These are phyloP conservation scores for Chimonanthus salicifolius DNA, from an alignment of 164 flowering plant species.

Conservation along the genomic window DNA sequence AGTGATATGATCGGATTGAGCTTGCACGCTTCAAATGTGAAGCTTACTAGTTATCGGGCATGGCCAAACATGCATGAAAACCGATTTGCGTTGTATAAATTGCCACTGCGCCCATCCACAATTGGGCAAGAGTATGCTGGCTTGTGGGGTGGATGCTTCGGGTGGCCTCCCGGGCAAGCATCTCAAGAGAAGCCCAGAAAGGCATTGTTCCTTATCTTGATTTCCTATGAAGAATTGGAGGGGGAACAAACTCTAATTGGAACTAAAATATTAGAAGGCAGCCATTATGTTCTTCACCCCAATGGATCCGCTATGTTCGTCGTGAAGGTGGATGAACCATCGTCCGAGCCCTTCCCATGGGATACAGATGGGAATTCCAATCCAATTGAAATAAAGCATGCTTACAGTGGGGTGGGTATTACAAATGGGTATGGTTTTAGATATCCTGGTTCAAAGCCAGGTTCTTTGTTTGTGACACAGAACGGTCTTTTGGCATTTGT, in stretches of 20 bases:
- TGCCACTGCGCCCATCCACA: constrained; percentile 43
- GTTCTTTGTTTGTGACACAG: constrained; percentile 67
- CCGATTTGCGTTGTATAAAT: constrained; percentile 79
- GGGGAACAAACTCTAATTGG: constrained; percentile 57
- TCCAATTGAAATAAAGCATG: constrained; percentile 37
- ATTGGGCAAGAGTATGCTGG: constrained; percentile 70
- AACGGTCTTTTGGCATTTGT: constrained; percentile 72
- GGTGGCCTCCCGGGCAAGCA: constrained; percentile 85
- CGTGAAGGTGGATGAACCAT: constrained; percentile 60
- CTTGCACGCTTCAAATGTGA: constrained; percentile 48
- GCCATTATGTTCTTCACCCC: constrained; percentile 87
- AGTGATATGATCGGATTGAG: constrained; percentile 59
- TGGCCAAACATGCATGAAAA: constrained; percentile 95
- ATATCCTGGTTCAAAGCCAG: constrained; percentile 95
- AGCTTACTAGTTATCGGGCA: constrained; percentile 64
- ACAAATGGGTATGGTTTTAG: constrained; percentile 90
- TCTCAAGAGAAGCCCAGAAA: constrained; percentile 77
- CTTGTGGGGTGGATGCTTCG: constrained; percentile 88
- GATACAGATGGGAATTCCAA: constrained; percentile 41
- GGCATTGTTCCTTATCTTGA: constrained; percentile 74
- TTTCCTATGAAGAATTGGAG: constrained; percentile 71
- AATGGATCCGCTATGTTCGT: constrained; percentile 95
- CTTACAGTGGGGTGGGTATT: constrained; percentile 78
- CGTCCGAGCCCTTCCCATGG: constrained; percentile 74
- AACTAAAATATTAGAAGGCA: constrained; percentile 90